Evolutionary conservation across 139 green algal genomes (phyloP).

Genomic region (Parachlorella kessleri): DNA sequence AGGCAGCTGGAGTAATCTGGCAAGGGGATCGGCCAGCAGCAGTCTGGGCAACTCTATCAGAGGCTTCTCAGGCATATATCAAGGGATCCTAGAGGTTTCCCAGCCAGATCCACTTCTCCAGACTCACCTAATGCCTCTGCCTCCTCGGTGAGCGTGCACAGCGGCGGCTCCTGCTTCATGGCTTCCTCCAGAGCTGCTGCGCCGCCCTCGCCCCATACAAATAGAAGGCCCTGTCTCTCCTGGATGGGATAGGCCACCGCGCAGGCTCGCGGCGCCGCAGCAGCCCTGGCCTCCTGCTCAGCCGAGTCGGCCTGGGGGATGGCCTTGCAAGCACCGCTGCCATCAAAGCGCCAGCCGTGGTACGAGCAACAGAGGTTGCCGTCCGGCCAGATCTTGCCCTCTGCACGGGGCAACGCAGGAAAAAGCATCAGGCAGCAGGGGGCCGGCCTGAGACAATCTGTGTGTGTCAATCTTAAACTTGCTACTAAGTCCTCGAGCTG

Average conservation of each 20-base stretch:
- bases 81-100: too few species aligned
- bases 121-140: neutral
- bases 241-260: neutral
- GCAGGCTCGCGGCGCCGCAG: neutral
- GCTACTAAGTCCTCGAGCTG: too few species aligned
- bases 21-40: too few species aligned
- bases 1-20: neutral
- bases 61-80: too few species aligned
- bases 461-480: too few species aligned
- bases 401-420: neutral
- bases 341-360: constrained; percentile 49
- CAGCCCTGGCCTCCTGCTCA: neutral
- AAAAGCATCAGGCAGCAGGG: neutral
- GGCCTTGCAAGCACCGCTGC: constrained; percentile 28
- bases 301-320: constrained; percentile 38
- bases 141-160: neutral
- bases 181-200: constrained; percentile 1
- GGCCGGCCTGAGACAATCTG: neutral
- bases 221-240: constrained; percentile 14
- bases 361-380: constrained; percentile 47
- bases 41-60: too few species aligned
- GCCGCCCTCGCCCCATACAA: constrained; percentile 21
- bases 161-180: neutral
- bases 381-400: constrained; percentile 40
- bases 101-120: too few species aligned